These are phyloP conservation scores for Fusarium decemcellulare DNA, from an alignment of 2,329 filamentous ascomycete genomes.

Conservation along the genomic window DNA sequence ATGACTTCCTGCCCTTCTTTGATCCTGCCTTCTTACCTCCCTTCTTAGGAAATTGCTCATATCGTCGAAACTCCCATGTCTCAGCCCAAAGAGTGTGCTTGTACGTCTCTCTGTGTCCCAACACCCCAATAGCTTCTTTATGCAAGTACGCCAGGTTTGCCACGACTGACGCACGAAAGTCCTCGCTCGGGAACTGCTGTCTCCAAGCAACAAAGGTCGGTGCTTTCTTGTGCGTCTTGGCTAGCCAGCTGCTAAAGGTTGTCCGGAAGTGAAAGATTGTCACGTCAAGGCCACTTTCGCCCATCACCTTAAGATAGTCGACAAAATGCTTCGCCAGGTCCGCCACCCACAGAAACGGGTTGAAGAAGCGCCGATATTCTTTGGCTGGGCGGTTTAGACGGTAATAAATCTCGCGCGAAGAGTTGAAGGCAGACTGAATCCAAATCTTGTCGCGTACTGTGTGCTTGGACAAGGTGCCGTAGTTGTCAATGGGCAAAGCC, in stretches of 20 bases:
- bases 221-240: conserved; percentile 57
- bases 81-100: conserved; percentile 70
- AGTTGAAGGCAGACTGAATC: conserved; percentile 69
- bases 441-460: conserved; percentile 71
- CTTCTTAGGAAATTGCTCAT: conserved; percentile 42
- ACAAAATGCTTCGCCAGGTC: conserved; percentile 80
- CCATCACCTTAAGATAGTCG: conserved; percentile 69
- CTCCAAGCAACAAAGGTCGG: conserved; percentile 69
- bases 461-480: conserved; percentile 62
- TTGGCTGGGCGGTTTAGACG: conserved; percentile 67
- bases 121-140: conserved; percentile 72
- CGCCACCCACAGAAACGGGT: conserved; percentile 78
- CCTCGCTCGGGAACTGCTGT: conserved; percentile 58
- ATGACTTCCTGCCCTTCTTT: conserved; percentile 1
- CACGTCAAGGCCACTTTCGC: conserved; percentile 53
- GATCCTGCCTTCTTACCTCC: neutral
- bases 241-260: conserved; percentile 72
- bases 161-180: conserved; percentile 75
- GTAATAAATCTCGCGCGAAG: conserved; percentile 71
- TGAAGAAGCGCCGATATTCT: conserved; percentile 75
- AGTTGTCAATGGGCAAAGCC: conserved; percentile 76
- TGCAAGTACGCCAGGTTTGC: conserved; percentile 75
- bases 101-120: conserved; percentile 48
- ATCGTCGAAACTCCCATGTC: conserved; percentile 54
- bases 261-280: conserved; percentile 69